These are phyloP conservation scores for Phytophthora tubulina DNA, from an alignment of 352 stramenopile species.

Conservation along the genomic window DNA sequence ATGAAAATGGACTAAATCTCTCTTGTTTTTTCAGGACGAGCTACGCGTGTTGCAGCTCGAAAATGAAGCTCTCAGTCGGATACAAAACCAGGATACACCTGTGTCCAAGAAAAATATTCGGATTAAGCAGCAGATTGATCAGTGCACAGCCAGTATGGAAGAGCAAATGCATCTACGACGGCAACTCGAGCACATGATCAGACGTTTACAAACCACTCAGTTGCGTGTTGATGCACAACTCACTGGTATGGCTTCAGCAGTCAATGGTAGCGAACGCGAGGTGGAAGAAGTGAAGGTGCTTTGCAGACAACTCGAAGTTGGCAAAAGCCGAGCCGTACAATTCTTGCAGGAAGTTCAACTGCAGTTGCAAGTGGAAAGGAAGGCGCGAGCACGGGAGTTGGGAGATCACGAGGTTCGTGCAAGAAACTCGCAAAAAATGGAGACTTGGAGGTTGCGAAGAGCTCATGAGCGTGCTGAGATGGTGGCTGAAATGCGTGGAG, in stretches of 20 bases:
- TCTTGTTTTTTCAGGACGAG: constrained; percentile 58
- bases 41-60: constrained; percentile 75
- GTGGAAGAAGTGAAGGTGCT: constrained; percentile 79
- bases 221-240: constrained; percentile 78
- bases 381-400: constrained; percentile 69
- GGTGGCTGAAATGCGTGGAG: constrained; percentile 76
- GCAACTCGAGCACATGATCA: constrained; percentile 87
- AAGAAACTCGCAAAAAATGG: constrained; percentile 86
- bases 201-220: constrained; percentile 77
- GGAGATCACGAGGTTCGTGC: constrained; percentile 81
- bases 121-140: constrained; percentile 77
- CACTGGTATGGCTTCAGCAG: constrained; percentile 68
- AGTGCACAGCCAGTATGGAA: constrained; percentile 78
- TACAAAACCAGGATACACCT: constrained; percentile 84
- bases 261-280: constrained; percentile 73
- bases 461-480: constrained; percentile 81
- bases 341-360: constrained; percentile 85
- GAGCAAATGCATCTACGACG: constrained; percentile 80
- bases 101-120: constrained; percentile 75
- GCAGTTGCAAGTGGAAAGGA: constrained; percentile 76
- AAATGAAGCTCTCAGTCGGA: constrained; percentile 69
- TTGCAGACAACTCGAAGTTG: constrained; percentile 81
- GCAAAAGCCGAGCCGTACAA: constrained; percentile 75
- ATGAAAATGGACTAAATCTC: too few species aligned
- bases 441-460: constrained; percentile 75